These are phyloP conservation scores for Magnaporthiopsis incrustans DNA, from an alignment of 2,329 filamentous ascomycete genomes.

Conservation along the genomic window DNA sequence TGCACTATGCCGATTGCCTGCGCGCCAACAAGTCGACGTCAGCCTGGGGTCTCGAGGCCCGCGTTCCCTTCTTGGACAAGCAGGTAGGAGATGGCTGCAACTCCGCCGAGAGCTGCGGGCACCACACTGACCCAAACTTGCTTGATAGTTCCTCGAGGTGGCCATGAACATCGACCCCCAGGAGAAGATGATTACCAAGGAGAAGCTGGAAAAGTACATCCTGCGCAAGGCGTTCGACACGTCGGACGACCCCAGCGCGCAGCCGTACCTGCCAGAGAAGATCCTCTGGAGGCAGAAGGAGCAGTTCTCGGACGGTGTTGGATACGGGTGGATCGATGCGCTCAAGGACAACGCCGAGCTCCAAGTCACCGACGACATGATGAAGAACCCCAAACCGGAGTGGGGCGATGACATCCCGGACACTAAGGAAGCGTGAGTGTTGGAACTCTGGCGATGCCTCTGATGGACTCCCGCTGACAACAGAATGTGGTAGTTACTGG, in stretches of 20 bases:
- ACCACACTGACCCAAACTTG: conserved; percentile 24
- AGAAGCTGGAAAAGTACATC: conserved; percentile 94
- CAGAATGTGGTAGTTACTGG: conserved; percentile 60
- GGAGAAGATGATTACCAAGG: conserved; percentile 92
- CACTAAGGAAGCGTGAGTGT: conserved; percentile 82
- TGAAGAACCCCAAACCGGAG: conserved; percentile 95
- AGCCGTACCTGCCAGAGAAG: conserved; percentile 88
- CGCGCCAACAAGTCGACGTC: conserved; percentile 98
- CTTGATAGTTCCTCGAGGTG: conserved; percentile 68
- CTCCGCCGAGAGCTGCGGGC: neutral
- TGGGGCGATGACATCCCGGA: conserved; percentile 92
- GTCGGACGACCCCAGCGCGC: conserved; percentile 67
- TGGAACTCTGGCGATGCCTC: neutral
- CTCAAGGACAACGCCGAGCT: conserved; percentile 90
- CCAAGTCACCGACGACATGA: conserved; percentile 91
- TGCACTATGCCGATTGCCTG: conserved; percentile 92
- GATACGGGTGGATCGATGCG: conserved; percentile 97
- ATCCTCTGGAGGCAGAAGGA: conserved; percentile 99
- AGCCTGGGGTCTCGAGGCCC: conserved; percentile 95
- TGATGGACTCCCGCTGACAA: neutral
- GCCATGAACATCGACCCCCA: conserved; percentile 89
- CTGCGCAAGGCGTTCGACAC: conserved; percentile 97
- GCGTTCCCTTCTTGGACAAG: conserved; percentile 97
- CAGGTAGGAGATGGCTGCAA: conserved; percentile 40
- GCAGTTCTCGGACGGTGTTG: conserved; percentile 97